These are phyloP conservation scores for Scleroderma citrinum DNA, from an alignment of 768 basidiomycete genomes.

Conservation along the genomic window DNA sequence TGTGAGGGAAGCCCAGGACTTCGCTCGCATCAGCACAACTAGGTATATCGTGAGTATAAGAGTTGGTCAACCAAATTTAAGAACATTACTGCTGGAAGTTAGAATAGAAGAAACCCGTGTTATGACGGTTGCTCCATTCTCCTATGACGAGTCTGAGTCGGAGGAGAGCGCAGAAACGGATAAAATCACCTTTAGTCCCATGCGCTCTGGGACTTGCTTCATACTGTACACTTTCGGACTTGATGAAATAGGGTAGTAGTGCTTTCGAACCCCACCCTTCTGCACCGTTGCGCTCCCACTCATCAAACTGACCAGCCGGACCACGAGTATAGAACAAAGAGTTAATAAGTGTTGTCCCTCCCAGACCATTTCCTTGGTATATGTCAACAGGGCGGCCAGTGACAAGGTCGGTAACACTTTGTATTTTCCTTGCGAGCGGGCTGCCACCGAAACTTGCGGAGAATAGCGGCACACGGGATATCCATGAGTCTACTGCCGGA, in stretches of 20 bases:
- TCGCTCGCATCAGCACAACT: neutral
- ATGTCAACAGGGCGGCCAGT: constrained; percentile 12
- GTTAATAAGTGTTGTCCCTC: constrained; percentile 43
- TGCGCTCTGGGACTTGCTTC: constrained; percentile 7
- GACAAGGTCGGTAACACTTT: constrained; percentile 1
- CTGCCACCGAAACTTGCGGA: constrained; percentile 18
- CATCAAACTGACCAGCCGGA: constrained; percentile 25
- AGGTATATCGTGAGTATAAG: neutral
- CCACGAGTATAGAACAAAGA: constrained; percentile 31
- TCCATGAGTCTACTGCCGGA: constrained; percentile 20
- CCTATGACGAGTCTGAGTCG: neutral
- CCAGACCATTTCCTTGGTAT: constrained; percentile 27
- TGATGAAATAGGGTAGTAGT: constrained; percentile 28
- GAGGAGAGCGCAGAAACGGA: neutral
- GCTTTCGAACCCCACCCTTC: constrained; percentile 31
- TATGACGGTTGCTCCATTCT: constrained; percentile 3
- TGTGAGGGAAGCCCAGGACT: constrained; percentile 1
- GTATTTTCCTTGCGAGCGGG: neutral
- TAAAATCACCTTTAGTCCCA: neutral
- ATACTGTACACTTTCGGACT: constrained; percentile 19
- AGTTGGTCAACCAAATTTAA: neutral
- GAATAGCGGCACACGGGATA: constrained; percentile 25
- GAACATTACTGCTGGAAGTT: neutral
- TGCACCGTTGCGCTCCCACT: constrained; percentile 23
- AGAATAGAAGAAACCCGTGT: neutral